phyloP scores from a whole-genome alignment of 208 protist species.

The Borovskyia barvae region DNA sequence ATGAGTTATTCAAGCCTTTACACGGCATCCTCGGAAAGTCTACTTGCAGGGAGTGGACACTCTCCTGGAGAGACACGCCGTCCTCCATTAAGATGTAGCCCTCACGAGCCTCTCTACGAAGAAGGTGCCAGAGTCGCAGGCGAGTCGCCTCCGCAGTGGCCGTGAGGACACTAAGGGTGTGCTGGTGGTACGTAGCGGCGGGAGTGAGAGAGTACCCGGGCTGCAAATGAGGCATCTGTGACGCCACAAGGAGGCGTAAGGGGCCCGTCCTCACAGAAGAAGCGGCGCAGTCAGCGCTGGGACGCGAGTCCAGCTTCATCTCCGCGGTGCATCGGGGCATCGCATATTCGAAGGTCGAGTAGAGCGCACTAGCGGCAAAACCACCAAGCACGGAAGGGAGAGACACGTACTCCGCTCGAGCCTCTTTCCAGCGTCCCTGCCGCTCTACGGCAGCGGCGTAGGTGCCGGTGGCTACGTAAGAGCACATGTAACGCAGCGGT shows the following conservation, averaged over 20 bases:
- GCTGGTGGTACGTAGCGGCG: constrained; percentile 41
- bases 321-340: constrained; percentile 24
- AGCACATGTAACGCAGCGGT: constrained; percentile 58
- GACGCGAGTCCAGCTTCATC: constrained; percentile 9
- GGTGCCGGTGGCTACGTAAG: constrained; percentile 58
- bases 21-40: constrained; percentile 15
- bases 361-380: constrained; percentile 43
- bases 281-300: neutral
- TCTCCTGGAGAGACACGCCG: constrained; percentile 57
- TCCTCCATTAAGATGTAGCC: constrained; percentile 72
- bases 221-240: constrained; percentile 79
- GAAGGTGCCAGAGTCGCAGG: constrained; percentile 75
- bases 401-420: constrained; percentile 61
- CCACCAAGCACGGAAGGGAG: constrained; percentile 38
- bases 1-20: neutral
- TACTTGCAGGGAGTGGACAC: constrained; percentile 36
- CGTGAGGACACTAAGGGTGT: constrained; percentile 44
- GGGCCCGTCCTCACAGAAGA: neutral
- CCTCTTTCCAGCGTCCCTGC: constrained; percentile 35
- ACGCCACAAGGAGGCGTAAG: constrained; percentile 56
- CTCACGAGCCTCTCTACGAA: constrained; percentile 63
- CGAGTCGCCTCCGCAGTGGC: constrained; percentile 52
- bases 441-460: constrained; percentile 57
- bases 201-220: constrained; percentile 71
- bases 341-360: constrained; percentile 43